These are phyloP conservation scores for Citrus mangshanensis DNA, from an alignment of 345 rosid genomes.

Conservation along the genomic window DNA sequence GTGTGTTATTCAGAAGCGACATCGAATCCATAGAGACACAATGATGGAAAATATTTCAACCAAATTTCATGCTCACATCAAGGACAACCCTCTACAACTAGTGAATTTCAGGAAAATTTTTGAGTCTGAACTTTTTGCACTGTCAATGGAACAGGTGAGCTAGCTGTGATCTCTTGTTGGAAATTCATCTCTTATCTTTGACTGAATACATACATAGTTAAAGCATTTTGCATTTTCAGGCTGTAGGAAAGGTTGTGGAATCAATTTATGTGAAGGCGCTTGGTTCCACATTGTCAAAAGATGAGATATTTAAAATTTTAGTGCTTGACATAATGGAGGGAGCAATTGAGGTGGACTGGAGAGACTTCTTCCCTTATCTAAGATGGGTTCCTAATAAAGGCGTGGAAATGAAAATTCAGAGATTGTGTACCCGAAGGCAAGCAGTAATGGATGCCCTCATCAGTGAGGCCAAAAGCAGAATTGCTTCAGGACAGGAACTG, in stretches of 20 bases:
- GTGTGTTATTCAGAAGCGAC: too few relatives aligned
- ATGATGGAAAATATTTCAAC: too few relatives aligned
- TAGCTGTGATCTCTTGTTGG: slow-evolving; percentile 8
- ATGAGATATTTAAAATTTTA: slow-evolving; percentile 48
- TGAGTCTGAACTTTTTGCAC: slow-evolving; percentile 9
- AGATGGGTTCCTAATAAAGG: slow-evolving; percentile 70
- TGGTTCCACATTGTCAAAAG: slow-evolving; percentile 50
- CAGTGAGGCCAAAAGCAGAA: too few relatives aligned
- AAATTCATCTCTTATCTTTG: neutral
- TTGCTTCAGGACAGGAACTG: slow-evolving; percentile 37
- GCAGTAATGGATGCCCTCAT: slow-evolving; percentile 16
- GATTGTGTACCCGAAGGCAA: slow-evolving; percentile 44
- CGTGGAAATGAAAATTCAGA: slow-evolving; percentile 50
- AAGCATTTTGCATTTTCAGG: slow-evolving; percentile 28
- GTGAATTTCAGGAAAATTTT: too few relatives aligned
- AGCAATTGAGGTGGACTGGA: slow-evolving; percentile 85
- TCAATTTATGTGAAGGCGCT: slow-evolving; percentile 70
- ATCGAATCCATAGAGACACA: too few relatives aligned
- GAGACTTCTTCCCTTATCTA: slow-evolving; percentile 89
- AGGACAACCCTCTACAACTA: too few relatives aligned
- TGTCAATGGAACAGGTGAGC: slow-evolving; percentile 61
- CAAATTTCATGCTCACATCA: too few relatives aligned
- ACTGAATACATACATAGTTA: neutral
- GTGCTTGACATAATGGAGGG: slow-evolving; percentile 80
- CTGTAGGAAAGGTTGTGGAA: slow-evolving; percentile 59